Evolutionary conservation across 1,139 yeast genomes (phyloP).

Genomic region (Suhomyces yuchorum): DNA sequence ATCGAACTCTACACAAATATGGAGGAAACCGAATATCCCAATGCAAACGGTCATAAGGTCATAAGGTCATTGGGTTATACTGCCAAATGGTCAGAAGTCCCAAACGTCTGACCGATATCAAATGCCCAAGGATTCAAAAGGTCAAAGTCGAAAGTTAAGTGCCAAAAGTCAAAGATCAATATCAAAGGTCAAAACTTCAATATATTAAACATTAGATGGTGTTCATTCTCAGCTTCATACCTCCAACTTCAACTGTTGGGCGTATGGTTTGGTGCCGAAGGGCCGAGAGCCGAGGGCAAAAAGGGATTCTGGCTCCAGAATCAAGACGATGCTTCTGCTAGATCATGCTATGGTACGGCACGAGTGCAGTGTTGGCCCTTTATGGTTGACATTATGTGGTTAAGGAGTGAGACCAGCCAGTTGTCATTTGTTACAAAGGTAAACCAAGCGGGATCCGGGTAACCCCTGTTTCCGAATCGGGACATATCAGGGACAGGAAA

Average conservation of each 20-base stretch:
- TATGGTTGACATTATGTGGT: neutral
- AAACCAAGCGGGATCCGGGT: conserved; percentile 2
- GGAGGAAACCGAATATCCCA: neutral
- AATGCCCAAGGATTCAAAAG: too few species aligned
- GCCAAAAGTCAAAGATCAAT: too few species aligned
- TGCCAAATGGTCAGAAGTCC: too few species aligned
- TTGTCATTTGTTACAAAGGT: neutral
- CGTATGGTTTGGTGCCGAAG: neutral
- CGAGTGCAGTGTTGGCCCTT: neutral
- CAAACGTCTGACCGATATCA: too few species aligned
- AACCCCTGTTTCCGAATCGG: conserved; percentile 5
- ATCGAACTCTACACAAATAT: conserved; percentile 3
- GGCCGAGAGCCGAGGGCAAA: neutral
- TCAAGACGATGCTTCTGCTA: neutral
- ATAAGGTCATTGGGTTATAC: too few species aligned
- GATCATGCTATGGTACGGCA: neutral
- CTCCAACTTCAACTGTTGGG: neutral
- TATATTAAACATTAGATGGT: neutral
- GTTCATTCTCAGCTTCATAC: neutral
- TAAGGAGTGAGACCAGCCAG: neutral
- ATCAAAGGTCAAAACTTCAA: neutral
- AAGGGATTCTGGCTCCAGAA: neutral
- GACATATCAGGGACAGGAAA: conserved; percentile 1
- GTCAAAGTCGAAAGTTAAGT: too few species aligned
- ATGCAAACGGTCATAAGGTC: neutral